phyloP scores from a whole-genome alignment of 2,329 filamentous ascomycete species.

The Nannizzia gypsea region DNA sequence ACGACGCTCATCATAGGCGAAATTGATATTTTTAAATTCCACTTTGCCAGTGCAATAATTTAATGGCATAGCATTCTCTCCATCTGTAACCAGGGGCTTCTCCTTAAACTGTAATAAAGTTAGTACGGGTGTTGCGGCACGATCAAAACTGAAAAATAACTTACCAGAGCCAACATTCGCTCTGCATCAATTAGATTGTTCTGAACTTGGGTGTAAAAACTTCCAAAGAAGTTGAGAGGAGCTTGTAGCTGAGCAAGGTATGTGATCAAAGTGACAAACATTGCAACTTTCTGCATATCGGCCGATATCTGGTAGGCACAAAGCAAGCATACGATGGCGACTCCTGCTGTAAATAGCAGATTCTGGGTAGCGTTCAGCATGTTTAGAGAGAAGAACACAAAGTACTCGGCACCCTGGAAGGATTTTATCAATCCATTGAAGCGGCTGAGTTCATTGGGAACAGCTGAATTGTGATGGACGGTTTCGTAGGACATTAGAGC shows the following conservation, averaged over 20 bases:
- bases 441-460: slow-evolving; percentile 46
- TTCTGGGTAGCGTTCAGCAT: slow-evolving; percentile 52
- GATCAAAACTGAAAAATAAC: not conserved
- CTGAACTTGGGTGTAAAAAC: slow-evolving; percentile 45
- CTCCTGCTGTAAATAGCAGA: slow-evolving; percentile 50
- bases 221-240: slow-evolving; percentile 58
- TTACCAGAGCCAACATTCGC: slow-evolving; percentile 45
- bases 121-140: not conserved
- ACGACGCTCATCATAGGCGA: not conserved
- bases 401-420: slow-evolving; percentile 47
- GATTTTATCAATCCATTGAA: slow-evolving; percentile 46
- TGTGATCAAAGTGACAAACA: slow-evolving; percentile 59
- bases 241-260: slow-evolving; percentile 64
- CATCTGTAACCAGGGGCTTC: not conserved
- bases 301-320: slow-evolving; percentile 57
- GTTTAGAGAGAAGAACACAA: slow-evolving; percentile 46
- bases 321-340: slow-evolving; percentile 58
- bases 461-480: slow-evolving; percentile 54
- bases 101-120: not conserved
- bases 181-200: slow-evolving; percentile 48
- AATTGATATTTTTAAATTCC: not conserved
- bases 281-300: slow-evolving; percentile 49
- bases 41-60: not conserved
- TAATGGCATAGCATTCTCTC: not conserved
- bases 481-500: slow-evolving; percentile 43